phyloP scores from a whole-genome alignment of 495 filamentous ascomycete species.

The Stereocaulon alpinum region DNA sequence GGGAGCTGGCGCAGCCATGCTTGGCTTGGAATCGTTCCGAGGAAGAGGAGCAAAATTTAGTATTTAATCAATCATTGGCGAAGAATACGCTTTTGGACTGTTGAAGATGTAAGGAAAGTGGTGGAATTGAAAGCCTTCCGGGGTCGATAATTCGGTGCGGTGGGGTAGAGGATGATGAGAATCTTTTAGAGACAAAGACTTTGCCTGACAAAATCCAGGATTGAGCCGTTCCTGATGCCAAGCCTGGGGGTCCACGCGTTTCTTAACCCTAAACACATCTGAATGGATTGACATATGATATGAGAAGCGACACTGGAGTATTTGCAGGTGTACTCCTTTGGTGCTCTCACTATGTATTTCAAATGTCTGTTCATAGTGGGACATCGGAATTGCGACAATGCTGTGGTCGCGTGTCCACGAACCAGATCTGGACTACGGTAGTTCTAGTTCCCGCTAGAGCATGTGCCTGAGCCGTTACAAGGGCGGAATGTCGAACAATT shows the following conservation, averaged over 20 bases:
- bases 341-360: not conserved
- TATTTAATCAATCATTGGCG: not conserved
- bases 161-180: not conserved
- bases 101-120: not conserved
- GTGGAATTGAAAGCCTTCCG: not conserved
- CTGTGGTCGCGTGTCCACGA: slow-evolving; percentile 1
- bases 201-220: slow-evolving; percentile 1
- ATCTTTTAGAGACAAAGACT: not conserved
- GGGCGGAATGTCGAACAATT: no score
- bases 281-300: not conserved
- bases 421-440: no score
- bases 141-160: no score
- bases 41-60: not conserved
- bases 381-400: not conserved
- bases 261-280: not conserved
- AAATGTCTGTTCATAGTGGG: not conserved
- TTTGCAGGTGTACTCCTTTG: no score
- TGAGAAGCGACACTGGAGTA: not conserved
- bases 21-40: not conserved
- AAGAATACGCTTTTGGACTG: not conserved
- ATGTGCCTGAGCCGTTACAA: no score
- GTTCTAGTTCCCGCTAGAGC: no score
- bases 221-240: slow-evolving; percentile 1
- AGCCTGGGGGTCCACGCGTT: not conserved
- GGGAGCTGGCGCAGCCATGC: slow-evolving; percentile 10